Evolutionary conservation across 805 yeast genomes (phyloP).

Genomic region (Metschnikowia anglica): DNA sequence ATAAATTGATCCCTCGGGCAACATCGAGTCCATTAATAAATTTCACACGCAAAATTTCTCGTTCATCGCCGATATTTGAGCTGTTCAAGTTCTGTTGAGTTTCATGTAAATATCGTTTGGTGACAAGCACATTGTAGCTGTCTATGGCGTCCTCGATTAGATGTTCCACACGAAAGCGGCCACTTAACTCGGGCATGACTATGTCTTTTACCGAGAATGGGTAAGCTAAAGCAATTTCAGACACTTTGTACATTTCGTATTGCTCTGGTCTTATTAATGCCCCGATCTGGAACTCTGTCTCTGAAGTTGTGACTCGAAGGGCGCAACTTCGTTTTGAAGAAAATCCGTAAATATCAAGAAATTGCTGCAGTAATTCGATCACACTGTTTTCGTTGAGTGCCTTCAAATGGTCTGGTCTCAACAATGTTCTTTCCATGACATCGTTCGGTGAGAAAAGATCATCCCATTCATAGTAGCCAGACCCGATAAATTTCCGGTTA

Average conservation of each 20-base stretch:
- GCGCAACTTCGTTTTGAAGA: constrained; percentile 29
- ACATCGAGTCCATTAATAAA: constrained; percentile 37
- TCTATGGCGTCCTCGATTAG: constrained; percentile 43
- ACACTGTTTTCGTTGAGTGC: constrained; percentile 4
- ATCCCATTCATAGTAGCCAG: constrained; percentile 39
- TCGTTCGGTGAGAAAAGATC: constrained; percentile 48
- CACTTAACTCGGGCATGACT: constrained; percentile 41
- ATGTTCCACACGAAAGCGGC: constrained; percentile 49
- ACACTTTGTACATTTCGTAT: constrained; percentile 25
- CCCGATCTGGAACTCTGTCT: constrained; percentile 33
- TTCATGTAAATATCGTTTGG: constrained; percentile 25
- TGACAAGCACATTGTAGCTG: constrained; percentile 32
- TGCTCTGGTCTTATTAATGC: constrained; percentile 24
- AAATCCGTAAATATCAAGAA: constrained; percentile 31
- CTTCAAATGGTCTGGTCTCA: constrained; percentile 40
- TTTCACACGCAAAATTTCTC: constrained; percentile 26
- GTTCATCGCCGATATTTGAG: neutral
- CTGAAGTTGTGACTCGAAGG: constrained; percentile 25
- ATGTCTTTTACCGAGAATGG: constrained; percentile 26
- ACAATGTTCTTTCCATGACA: constrained; percentile 38
- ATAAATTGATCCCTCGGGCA: constrained; percentile 23
- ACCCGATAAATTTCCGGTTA: constrained; percentile 25
- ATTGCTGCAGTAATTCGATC: constrained; percentile 31
- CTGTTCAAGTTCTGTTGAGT: constrained; percentile 2
- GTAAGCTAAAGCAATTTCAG: constrained; percentile 3